Conservation (phyloP, 1,139 yeast genomes). For the Lodderomyces pseudojiufengensis region DNA sequence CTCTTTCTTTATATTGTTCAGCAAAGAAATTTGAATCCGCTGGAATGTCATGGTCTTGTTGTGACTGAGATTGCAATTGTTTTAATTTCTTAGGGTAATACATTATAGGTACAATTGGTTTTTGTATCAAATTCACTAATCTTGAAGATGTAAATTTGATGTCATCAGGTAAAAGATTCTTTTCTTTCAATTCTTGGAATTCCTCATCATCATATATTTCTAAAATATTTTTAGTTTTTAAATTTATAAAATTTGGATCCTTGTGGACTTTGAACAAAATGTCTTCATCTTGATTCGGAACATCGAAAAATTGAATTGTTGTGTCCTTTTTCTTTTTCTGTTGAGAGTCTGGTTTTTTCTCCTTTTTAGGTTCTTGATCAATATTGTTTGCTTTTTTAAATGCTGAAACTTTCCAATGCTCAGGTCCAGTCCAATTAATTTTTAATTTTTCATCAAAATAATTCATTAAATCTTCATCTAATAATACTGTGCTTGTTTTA, state of each 20-base stretch:
- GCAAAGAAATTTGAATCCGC: conserved; percentile 81
- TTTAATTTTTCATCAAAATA: conserved; percentile 72
- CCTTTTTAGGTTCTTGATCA: conserved; percentile 11
- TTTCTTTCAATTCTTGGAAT: conserved; percentile 22
- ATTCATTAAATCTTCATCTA: conserved; percentile 69
- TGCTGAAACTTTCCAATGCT: conserved; percentile 83
- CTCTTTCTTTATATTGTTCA: conserved; percentile 48
- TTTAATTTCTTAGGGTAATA: conserved; percentile 22
- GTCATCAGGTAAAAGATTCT: conserved; percentile 66
- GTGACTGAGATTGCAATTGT: background rate
- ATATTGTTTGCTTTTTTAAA: conserved; percentile 33
- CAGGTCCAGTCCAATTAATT: conserved; percentile 86
- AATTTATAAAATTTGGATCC: conserved; percentile 25
- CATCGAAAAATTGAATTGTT: conserved; percentile 49
- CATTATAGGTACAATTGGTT: conserved; percentile 49
- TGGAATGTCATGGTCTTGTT: conserved; percentile 14
- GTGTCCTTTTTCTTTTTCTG: conserved; percentile 29
- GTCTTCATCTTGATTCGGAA: conserved; percentile 34
- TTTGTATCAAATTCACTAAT: conserved; percentile 64
- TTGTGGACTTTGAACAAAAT: conserved; percentile 49
- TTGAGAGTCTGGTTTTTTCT: conserved; percentile 6
- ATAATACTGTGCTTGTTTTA: conserved; percentile 30
- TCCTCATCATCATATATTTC: background rate
- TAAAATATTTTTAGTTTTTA: conserved; percentile 21
- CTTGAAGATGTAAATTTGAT: conserved; percentile 67